Base-by-base conservation (phyloP, 805 yeast genomes). In the Zygosaccharomyces kombuchaensis region DNA sequence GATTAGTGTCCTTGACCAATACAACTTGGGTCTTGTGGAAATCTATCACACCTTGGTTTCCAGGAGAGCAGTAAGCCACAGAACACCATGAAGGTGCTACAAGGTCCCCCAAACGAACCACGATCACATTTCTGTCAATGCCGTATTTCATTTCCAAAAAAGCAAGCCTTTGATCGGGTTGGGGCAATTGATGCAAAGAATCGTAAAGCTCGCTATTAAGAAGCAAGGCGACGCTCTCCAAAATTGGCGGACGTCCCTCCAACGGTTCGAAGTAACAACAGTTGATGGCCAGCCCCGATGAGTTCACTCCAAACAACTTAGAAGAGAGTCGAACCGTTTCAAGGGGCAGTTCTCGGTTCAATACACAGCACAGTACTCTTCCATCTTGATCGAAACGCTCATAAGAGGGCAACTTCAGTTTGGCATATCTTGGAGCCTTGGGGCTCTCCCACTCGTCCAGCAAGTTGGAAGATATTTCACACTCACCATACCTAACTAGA, bases 81-180 rank as follows among this genome's bases (percentile, higher is more conserved):
- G 41, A 43, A 40, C 63, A 57, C 53, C 55, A 50, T 12, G 44
- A 29, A 9, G 50, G 52, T 22, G 50, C 48, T 2, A 58, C 17
- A 2, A 35, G 26, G 19, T 53, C 55, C 9, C 54, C 48, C 13
- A 34, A 27, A 14, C 49, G 54, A 9, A 63, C 12, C 6, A 60
- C 52, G 4, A 61, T 48, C 29, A 19, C 27, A 7, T 22, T 21
- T 35, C 49, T 21, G 5, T 36, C 32, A 2, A 64, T 37, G 7
- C 49, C 48, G 35, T 49, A 59, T 40, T 60, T 64, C 14, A 47
- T n/a, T 7, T 44, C 46, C 6, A 64, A 17, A 34, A 62, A 63
- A 16, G 51, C 40, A 9, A 53, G 27, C 21, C 54, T 46, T 10
- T 62, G 58, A 3, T 44, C 31, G 5, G 48, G 38, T 4, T 47